phyloP scores from a whole-genome alignment of 2,329 filamentous ascomycete genomes.

The Herpotrichia juniperi region DNA sequence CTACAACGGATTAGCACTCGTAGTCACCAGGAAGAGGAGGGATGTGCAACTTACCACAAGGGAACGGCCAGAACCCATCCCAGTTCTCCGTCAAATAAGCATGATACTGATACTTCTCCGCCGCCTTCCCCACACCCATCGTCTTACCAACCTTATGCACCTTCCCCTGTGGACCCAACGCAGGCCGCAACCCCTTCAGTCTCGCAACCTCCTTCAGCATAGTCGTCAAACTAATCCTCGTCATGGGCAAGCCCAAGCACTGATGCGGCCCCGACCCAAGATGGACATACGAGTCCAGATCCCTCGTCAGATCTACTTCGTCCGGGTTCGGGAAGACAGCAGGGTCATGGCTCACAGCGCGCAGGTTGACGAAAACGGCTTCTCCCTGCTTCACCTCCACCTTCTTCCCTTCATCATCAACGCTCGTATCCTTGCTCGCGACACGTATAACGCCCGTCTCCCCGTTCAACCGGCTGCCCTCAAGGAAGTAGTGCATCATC shows the following conservation, averaged over 20 bases:
- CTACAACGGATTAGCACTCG: slow-evolving; percentile 18
- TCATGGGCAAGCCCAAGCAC: slow-evolving; percentile 52
- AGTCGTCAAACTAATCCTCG: slow-evolving; percentile 49
- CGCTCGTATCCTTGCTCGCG: slow-evolving; percentile 37
- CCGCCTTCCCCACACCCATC: slow-evolving; percentile 23
- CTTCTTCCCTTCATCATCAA: slow-evolving; percentile 40
- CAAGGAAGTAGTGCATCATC: slow-evolving; percentile 58
- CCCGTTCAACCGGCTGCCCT: slow-evolving; percentile 51
- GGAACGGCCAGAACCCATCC: slow-evolving; percentile 55
- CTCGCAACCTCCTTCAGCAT: slow-evolving; percentile 53
- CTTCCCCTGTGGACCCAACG: slow-evolving; percentile 45
- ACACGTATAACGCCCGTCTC: slow-evolving; percentile 51
- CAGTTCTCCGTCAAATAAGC: slow-evolving; percentile 56
- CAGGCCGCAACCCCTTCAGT: slow-evolving; percentile 47
- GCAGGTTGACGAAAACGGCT: slow-evolving; percentile 51
- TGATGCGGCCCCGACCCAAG: slow-evolving; percentile 51
- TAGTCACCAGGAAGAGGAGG: neutral
- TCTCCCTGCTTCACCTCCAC: slow-evolving; percentile 45
- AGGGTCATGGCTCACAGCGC: slow-evolving; percentile 49
- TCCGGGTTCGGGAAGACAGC: slow-evolving; percentile 50
- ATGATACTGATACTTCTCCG: slow-evolving; percentile 46
- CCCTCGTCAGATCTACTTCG: slow-evolving; percentile 44
- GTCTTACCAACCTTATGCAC: slow-evolving; percentile 52
- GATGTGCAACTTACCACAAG: slow-evolving; percentile 55
- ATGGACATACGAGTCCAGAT: slow-evolving; percentile 52